Evolutionary conservation across 83 land plant genomes (phyloP).

Genomic region (Thuja plicata): DNA sequence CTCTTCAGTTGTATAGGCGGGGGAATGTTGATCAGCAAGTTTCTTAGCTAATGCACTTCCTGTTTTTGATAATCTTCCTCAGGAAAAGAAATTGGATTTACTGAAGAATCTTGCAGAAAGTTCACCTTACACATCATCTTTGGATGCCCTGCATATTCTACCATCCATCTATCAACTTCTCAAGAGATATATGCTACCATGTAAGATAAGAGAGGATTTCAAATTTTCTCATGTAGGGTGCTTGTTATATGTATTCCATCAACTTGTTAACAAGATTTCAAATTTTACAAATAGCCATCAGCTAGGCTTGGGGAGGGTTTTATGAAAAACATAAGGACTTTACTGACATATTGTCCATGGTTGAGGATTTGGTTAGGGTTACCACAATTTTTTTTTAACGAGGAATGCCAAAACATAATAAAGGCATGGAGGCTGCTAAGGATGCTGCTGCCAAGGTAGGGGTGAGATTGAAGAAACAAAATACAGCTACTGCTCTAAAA

Average conservation of each 20-base stretch:
- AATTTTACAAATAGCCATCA: slow-evolving; percentile 96
- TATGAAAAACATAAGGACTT: slow-evolving; percentile 78
- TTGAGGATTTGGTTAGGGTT: slow-evolving; percentile 69
- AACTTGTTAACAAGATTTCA: slow-evolving; percentile 89
- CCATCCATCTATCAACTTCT: slow-evolving; percentile 70
- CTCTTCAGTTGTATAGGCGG: slow-evolving; percentile 89
- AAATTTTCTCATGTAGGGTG: slow-evolving; percentile 80
- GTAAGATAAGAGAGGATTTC: slow-evolving; percentile 75
- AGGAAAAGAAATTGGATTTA: slow-evolving; percentile 75
- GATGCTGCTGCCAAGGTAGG: slow-evolving; percentile 70
- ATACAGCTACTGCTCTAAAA: slow-evolving; percentile 58
- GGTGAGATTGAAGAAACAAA: slow-evolving; percentile 74
- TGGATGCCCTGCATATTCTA: slow-evolving; percentile 84
- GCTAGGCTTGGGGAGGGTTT: slow-evolving; percentile 97
- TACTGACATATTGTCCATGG: slow-evolving; percentile 71
- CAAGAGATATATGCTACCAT: slow-evolving; percentile 84
- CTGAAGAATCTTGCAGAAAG: slow-evolving; percentile 88
- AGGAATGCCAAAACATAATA: slow-evolving; percentile 85
- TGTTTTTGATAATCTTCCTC: slow-evolving; percentile 97
- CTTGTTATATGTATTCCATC: slow-evolving; percentile 83
- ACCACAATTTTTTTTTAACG: slow-evolving; percentile 80
- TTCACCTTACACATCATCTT: slow-evolving; percentile 75
- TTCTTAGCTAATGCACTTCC: slow-evolving; percentile 84
- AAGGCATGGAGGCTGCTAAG: slow-evolving; percentile 79
- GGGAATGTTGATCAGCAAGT: slow-evolving; percentile 95